Evolutionary conservation across 2,329 filamentous ascomycete species (phyloP).

Genomic region (Periconia digitata): DNA sequence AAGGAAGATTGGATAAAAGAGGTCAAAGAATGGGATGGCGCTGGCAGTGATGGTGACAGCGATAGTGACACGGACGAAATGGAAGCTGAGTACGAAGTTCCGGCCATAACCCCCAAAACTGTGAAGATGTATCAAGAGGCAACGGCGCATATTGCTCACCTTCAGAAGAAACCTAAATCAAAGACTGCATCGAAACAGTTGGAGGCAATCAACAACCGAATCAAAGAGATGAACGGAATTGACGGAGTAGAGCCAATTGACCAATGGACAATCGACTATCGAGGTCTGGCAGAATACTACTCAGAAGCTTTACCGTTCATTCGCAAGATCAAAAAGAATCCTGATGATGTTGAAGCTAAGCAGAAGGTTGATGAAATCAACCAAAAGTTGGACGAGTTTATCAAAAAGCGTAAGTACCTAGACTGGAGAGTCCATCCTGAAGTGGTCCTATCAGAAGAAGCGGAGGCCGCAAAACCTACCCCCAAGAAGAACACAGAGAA

Average conservation of each 20-base stretch:
- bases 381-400: conserved; percentile 8
- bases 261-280: conserved; percentile 7
- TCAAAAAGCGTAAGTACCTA: conserved; percentile 6
- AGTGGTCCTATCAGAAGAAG: conserved; percentile 5
- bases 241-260: conserved; percentile 7
- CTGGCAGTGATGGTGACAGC: conserved; percentile 2
- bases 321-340: conserved; percentile 6
- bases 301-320: conserved; percentile 6
- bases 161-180: conserved; percentile 9
- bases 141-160: conserved; percentile 7
- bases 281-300: conserved; percentile 10
- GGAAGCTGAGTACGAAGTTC: conserved; percentile 5
- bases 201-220: conserved; percentile 6
- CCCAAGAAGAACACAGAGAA: conserved; percentile 1
- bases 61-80: conserved; percentile 3
- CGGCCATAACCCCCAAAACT: conserved; percentile 5
- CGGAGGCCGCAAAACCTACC: conserved; percentile 2
- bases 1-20: conserved; percentile 5
- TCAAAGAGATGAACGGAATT: conserved; percentile 8
- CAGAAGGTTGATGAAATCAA: conserved; percentile 10
- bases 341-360: conserved; percentile 4
- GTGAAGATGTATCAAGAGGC: conserved; percentile 9
- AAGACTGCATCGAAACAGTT: conserved; percentile 5
- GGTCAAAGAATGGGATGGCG: conserved; percentile 5
- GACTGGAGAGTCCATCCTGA: conserved; percentile 5